Percentiles rank a stretch among this genome's conserved stretches.
Evolutionary conservation across 2,329 filamentous ascomycete genomes (phyloP).

Genomic region (Paramyrothecium roridum): DNA sequence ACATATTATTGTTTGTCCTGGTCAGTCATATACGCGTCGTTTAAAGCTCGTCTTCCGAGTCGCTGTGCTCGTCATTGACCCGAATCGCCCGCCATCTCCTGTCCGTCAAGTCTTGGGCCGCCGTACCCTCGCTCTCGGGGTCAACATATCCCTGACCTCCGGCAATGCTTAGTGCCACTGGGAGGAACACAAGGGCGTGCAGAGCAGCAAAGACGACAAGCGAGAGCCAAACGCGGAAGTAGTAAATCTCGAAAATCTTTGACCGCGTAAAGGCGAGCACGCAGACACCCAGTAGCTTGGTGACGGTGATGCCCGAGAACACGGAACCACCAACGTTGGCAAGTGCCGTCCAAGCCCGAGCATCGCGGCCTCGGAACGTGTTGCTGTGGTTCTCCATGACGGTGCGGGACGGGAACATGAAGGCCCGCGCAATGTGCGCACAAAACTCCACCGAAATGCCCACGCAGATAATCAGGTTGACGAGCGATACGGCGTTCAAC

Average conservation of each 20-base stretch:
- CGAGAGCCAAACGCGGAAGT: conserved; percentile 94
- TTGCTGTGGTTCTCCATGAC: conserved; percentile 76
- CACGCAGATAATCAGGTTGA: conserved; percentile 95
- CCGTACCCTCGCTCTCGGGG: conserved; percentile 78
- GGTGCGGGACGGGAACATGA: conserved; percentile 83
- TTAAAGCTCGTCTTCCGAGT: conserved; percentile 66
- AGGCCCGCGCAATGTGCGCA: conserved; percentile 91
- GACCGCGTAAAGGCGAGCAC: conserved; percentile 92
- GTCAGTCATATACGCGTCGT: neutral
- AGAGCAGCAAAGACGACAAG: conserved; percentile 85
- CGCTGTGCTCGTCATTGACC: conserved; percentile 66
- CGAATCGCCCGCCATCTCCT: conserved; percentile 74
- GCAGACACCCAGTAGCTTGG: conserved; percentile 86
- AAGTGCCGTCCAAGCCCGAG: conserved; percentile 86
- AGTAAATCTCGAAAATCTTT: conserved; percentile 99
- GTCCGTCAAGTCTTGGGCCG: conserved; percentile 84
- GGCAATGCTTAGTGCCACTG: conserved; percentile 80
- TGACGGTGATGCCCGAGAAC: conserved; percentile 93
- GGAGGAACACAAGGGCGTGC: conserved; percentile 88
- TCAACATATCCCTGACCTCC: conserved; percentile 89
- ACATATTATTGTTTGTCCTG: neutral
- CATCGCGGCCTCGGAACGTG: conserved; percentile 77
- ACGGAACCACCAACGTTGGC: conserved; percentile 94
- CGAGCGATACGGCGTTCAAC: conserved; percentile 90
- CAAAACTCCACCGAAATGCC: conserved; percentile 98